These are phyloP conservation scores for Cymbomonas tetramitiformis DNA, from an alignment of 139 green algal genomes.

Conservation along the genomic window DNA sequence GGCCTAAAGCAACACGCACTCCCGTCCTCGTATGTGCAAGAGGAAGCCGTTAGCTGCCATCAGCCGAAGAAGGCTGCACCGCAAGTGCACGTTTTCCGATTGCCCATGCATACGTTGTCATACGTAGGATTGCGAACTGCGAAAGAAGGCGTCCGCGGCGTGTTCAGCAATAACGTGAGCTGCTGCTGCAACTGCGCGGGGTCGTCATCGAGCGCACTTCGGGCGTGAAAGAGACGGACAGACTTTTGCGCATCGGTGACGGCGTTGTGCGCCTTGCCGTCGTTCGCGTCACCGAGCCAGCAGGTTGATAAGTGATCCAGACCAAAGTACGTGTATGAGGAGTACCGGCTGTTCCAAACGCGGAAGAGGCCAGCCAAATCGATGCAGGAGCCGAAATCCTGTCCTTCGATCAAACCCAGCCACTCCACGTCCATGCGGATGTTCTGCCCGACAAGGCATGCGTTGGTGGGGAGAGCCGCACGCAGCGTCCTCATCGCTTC, in stretches of 20 bases:
- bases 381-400: conserved; percentile 50
- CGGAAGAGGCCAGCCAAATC: conserved; percentile 69
- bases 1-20: too few relatives aligned
- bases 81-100: conserved; percentile 65
- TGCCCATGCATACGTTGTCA: conserved; percentile 84
- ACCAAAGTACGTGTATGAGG: conserved; percentile 28
- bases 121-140: conserved; percentile 49
- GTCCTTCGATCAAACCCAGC: conserved; percentile 61
- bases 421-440: conserved; percentile 69
- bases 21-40: too few relatives aligned
- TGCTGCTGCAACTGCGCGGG: background rate
- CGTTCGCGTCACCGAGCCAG: conserved; percentile 46
- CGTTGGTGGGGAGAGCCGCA: conserved; percentile 34
- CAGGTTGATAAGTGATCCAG: conserved; percentile 64
- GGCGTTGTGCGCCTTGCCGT: conserved; percentile 39
- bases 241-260: conserved; percentile 63
- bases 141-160: conserved; percentile 46
- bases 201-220: conserved; percentile 36
- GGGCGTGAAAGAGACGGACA: conserved; percentile 70
- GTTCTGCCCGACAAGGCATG: conserved; percentile 71
- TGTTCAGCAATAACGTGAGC: conserved; percentile 44
- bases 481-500: conserved; percentile 40
- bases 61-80: conserved; percentile 64
- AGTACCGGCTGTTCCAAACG: conserved; percentile 51
- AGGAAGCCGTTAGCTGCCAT: too few relatives aligned